Percentiles rank a stretch among this genome's conserved stretches.
These are phyloP conservation scores for Rhizopogon vinicolor DNA, from an alignment of 768 basidiomycete genomes.

Conservation along the genomic window DNA sequence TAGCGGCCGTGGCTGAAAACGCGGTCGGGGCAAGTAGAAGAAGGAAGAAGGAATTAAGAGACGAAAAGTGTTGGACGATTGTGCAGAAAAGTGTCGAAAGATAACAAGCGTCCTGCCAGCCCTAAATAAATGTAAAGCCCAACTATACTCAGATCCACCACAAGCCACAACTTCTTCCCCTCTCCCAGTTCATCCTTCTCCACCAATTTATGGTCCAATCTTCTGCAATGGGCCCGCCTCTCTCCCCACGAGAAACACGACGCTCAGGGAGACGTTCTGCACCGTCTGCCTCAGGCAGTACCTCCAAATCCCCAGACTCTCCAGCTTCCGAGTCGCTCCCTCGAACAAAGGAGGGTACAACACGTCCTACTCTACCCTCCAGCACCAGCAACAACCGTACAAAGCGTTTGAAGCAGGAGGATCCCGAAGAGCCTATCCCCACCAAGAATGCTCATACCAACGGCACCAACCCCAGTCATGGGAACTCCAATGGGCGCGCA, in stretches of 20 bases:
- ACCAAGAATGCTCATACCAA: slow-evolving; percentile 40
- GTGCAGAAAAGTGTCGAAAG: slow-evolving; percentile 9
- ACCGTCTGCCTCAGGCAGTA: slow-evolving; percentile 60
- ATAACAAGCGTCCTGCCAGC: slow-evolving; percentile 25
- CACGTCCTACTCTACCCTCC: slow-evolving; percentile 34
- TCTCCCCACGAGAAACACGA: slow-evolving; percentile 72
- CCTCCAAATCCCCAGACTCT: slow-evolving; percentile 73
- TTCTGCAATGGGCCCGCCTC: slow-evolving; percentile 70
- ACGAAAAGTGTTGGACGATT: slow-evolving; percentile 1
- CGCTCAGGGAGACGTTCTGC: slow-evolving; percentile 73
- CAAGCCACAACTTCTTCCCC: slow-evolving; percentile 2
- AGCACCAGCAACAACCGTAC: slow-evolving; percentile 36
- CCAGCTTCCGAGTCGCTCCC: slow-evolving; percentile 43
- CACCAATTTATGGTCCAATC: slow-evolving; percentile 53
- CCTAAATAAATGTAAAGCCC: slow-evolving; percentile 29
- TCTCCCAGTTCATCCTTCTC: slow-evolving; percentile 6
- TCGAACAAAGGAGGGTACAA: slow-evolving; percentile 38
- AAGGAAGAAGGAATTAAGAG: slow-evolving; percentile 1
- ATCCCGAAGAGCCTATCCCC: slow-evolving; percentile 52
- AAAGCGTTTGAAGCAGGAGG: slow-evolving; percentile 73
- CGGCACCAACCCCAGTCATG: slow-evolving; percentile 24
- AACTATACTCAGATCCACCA: slow-evolving; percentile 4
- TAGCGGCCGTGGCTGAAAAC: not conserved
- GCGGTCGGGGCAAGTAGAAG: not conserved
- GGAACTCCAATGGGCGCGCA: slow-evolving; percentile 33